Evolutionary conservation across 2,329 filamentous ascomycete genomes (phyloP), one percentile per base, ranked within the genome.

Genomic region (Apiospora saccharicola): DNA sequence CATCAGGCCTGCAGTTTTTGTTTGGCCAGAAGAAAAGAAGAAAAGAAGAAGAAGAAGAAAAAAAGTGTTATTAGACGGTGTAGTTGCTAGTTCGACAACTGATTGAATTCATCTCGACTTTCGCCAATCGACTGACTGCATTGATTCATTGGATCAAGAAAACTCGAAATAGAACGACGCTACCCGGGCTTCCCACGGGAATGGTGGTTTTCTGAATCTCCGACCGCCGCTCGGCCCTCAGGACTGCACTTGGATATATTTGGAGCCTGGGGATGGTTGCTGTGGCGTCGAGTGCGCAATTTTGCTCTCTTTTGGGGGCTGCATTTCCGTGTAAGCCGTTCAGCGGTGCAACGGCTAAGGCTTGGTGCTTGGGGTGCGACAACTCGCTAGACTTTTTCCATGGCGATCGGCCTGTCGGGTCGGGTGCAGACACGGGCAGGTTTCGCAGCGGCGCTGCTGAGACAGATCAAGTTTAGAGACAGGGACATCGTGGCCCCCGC

Each of bases 401-500:
- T 70, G 74, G 68, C 69, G 73, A 70, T 72, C 74, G 74, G 70
- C 73, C 68, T 49, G 70, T 72, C 74, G 74, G 70, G 73, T 69
- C 53, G 75, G 41, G 71, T 74, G 74, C n/a, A 79, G 77, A 79
- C 78, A 69, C 69, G 41, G 69, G 72, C 61, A 67, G 73, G 78
- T 80, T 79, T 80, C 77, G 78, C 74, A 77, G 73, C 51, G 70
- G 68, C 70, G 69, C 67, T 68, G 70, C 74, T 76, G 76, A 77
- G 67, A 76, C 76, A 77, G 73, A 74, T 75, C 71, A 71, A 67
- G 76, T 76, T 76, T 77, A 75, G 71, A 71, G 72, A 72, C 72
- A 73, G 72, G 73, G 67, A 24, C 46, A 70, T 68, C 49, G 57
- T 70, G 72, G 72, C 41, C 16, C 49, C 43, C 26, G 16, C 34